Percentiles rank a stretch among this genome's conserved stretches.
Evolutionary conservation across 129 eudicot genomes (phyloP).

Genomic region (Arctium lappa): DNA sequence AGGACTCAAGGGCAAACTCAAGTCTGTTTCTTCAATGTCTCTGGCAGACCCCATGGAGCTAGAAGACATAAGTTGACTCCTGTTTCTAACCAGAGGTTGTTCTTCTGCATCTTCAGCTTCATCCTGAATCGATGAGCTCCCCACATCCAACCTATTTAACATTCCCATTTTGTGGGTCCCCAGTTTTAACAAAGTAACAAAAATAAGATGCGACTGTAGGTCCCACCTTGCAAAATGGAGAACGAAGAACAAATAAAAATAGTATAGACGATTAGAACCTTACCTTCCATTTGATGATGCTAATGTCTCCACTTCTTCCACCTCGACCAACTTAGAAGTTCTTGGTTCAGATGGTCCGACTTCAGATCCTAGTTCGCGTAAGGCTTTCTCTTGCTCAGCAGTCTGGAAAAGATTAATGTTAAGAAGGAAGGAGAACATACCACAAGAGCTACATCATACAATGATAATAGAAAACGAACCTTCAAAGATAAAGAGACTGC

Average conservation of each 20-base stretch:
- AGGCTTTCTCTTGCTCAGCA: conserved; percentile 76
- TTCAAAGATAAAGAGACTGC: conserved; percentile 83
- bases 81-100: conserved; percentile 75
- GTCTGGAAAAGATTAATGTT: conserved; percentile 46
- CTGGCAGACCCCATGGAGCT: conserved; percentile 38
- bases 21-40: conserved; percentile 44
- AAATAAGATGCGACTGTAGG: not conserved
- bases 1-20: conserved; percentile 55
- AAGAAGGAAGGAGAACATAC: not conserved
- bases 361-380: conserved; percentile 47
- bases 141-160: conserved; percentile 50
- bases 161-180: conserved; percentile 16
- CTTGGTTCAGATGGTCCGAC: conserved; percentile 49
- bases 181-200: not conserved
- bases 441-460: not conserved
- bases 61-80: conserved; percentile 53
- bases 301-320: conserved; percentile 41
- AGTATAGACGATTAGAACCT: not conserved
- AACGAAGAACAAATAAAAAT: not conserved
- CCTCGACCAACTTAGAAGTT: conserved; percentile 32
- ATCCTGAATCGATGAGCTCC: conserved; percentile 68
- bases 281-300: conserved; percentile 61
- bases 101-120: conserved; percentile 89
- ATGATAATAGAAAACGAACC: conserved; percentile 36
- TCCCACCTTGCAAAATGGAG: not conserved